Evolutionary conservation across 108 stramenopile genomes (phyloP), one percentile per base, ranked within the genome.

Genomic region (Nitzschia sp.): DNA sequence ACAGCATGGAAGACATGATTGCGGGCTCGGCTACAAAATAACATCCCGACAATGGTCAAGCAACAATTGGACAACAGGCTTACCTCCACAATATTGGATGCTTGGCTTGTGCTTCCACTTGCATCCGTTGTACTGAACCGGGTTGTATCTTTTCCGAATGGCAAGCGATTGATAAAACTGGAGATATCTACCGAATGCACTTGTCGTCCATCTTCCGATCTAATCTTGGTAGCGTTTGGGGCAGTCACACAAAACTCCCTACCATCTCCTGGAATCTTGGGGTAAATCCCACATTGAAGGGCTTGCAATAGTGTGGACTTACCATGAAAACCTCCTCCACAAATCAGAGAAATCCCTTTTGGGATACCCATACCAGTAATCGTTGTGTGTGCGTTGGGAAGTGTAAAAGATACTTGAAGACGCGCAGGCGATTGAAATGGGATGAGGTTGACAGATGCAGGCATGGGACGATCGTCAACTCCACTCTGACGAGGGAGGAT

Each of bases 311-410:
- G 71, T 0, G 97, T 98, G 46, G 89, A 91, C 80, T 98, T 98
- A 51, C 97, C 97, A 74, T 98, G 97, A 79, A 96, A 98, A 17
- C 97, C 97, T n/a, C 97, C 97, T 8, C 97, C 97, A 59, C 93
- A 94, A 67, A 98, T 95, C 21, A 97, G 83, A 3, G 95, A 93
- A 41, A 98, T 87, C 7, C 97, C 97, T 55, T 82, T 82, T 21
- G 84, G 86, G 43, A 98, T 85, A 11, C 94, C 95, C 87, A 98
- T 95, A 9, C 97, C 97, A 17, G 65, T 73, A 29, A 98, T 77
- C 17, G 88, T 76, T 38, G 71, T 65, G 24, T 70, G 72, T 42
- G 69, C 65, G 57, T 86, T 84, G 7, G 86, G 90, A 54, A 88
- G 70, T 7, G 67, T 20, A 34, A 64, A 53, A 26, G 72, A 80